phyloP scores from a whole-genome alignment of 139 green algal species.

The Haematococcus lacustris region DNA sequence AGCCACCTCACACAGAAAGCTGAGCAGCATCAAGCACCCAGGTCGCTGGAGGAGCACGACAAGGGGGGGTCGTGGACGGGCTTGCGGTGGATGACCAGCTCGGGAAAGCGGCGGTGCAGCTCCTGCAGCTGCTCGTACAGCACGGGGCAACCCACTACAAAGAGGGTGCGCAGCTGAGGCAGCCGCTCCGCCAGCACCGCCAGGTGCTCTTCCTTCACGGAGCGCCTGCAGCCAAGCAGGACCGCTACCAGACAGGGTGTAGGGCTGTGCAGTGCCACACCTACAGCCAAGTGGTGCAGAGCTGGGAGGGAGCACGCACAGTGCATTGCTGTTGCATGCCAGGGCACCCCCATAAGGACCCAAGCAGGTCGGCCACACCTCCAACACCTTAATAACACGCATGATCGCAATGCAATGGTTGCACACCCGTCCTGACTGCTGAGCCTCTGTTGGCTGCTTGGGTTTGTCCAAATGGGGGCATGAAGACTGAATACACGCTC shows the following conservation, averaged over 20 bases:
- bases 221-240: conserved; percentile 4
- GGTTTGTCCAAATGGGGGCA: no score
- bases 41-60: conserved; percentile 19
- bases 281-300: no score
- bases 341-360: no score
- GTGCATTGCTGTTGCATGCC: no score
- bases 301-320: no score
- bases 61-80: conserved; percentile 8
- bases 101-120: conserved; percentile 17
- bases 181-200: conserved; percentile 14
- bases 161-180: conserved; percentile 13
- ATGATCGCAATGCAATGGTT: no score
- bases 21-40: background rate
- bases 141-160: conserved; percentile 21
- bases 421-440: no score
- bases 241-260: background rate
- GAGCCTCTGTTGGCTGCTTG: no score
- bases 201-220: conserved; percentile 18
- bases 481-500: no score
- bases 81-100: conserved; percentile 18
- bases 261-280: no score
- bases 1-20: background rate
- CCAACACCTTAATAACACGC: no score
- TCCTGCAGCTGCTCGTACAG: conserved; percentile 12
- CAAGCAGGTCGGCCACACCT: no score